Evolutionary conservation across 139 green algal genomes (phyloP).

Genomic region (Pseudopediastrum boryanum): DNA sequence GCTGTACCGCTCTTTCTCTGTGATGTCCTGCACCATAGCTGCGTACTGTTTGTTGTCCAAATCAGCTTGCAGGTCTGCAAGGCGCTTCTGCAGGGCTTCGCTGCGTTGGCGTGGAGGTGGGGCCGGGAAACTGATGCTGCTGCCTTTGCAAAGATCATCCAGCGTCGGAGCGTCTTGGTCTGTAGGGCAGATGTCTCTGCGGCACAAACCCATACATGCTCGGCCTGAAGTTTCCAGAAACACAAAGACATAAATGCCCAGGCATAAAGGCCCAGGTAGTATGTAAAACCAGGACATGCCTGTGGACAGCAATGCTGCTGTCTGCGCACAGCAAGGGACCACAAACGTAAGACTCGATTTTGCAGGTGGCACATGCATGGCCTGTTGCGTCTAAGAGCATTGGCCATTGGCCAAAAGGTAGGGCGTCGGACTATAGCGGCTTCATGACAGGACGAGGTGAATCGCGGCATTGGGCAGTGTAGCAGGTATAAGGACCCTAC

Average conservation of each 20-base stretch:
- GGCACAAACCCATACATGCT: background rate
- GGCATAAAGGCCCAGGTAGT: background rate
- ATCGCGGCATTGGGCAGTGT: no score
- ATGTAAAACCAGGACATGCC: background rate
- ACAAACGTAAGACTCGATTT: no score
- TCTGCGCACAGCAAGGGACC: no score
- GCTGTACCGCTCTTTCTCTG: constrained; percentile 46
- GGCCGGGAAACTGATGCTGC: constrained; percentile 38
- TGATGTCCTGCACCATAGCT: constrained; percentile 56
- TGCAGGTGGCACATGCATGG: no score
- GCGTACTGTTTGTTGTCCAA: constrained; percentile 63
- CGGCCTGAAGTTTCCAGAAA: background rate
- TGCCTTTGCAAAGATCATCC: constrained; percentile 47
- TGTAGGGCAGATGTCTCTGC: background rate
- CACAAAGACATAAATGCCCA: background rate
- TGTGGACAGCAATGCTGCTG: background rate
- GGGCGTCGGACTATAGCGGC: no score
- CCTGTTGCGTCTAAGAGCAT: no score
- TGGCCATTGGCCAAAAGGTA: no score
- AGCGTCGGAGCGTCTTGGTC: constrained; percentile 19
- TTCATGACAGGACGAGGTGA: no score
- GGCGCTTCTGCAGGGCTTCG: constrained; percentile 53
- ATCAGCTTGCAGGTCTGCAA: constrained; percentile 51
- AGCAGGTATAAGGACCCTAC: no score
- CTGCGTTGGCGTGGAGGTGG: constrained; percentile 44